Evolutionary conservation across 2,329 filamentous ascomycete genomes (phyloP), one percentile per base, ranked within the genome.

Genomic region (Aspergillus brasiliensis): DNA sequence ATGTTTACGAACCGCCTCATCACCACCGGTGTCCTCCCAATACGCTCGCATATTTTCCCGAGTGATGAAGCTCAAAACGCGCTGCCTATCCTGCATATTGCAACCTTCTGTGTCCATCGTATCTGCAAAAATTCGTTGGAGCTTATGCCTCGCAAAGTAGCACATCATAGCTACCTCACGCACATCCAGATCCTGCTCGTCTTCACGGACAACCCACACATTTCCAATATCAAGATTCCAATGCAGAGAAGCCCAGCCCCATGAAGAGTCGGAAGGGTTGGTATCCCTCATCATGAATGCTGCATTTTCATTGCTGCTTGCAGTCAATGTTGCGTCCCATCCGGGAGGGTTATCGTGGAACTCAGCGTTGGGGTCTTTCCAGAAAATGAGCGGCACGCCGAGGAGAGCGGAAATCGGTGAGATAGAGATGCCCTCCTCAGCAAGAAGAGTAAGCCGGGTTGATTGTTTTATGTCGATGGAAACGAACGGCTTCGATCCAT

Each of bases 261-360:
- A 62, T 17, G 27, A 8, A 8, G 11, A 2, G 1, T 28, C 31
- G 7, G 56, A 46, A 56, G 51, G 51, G 23, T 62, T 25, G 25
- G 51, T 56, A 10, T 27, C n/a, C 57, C 53, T 47, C 60, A 62
- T 59, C 23, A 62, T 34, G 19, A 52, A 62, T 17, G 49, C 51
- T 6, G 7, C 42, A 59, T 59, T 25, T 8, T 21, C 17, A 38
- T 55, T 59, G 23, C 51, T 54, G 15, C 25, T 13, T 10, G 38
- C 55, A 5, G 10, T 11, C 40, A 3, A 23, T 11, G 8, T 19
- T 23, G 8, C 17, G 8, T 19, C 19, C 51, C 31, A 55, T 25
- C 46, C 48, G 8, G 42, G 44, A 10, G 40, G 56, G 31, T 58
- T 31, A 31, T 17, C 8, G 13, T 19, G 25, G 49, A 49, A 60